A percentile compares a stretch with the other conserved stretches of the same genome.
Conservation (phyloP, 768 basidiomycete species). For the Suillus clintonianus region DNA sequence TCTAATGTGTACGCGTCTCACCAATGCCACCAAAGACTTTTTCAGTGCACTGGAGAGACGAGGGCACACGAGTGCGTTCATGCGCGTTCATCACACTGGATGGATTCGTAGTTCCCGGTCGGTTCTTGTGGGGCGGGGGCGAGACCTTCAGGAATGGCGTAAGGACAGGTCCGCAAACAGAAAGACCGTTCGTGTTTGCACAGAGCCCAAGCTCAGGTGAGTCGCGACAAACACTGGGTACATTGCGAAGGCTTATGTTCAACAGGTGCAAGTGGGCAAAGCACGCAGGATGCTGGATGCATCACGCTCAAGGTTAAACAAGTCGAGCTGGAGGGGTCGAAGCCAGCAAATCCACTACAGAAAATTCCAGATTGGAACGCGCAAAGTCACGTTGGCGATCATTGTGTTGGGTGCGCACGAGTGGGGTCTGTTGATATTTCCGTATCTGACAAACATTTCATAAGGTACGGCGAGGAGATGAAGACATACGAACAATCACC, state of each 20-base stretch:
- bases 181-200: constrained; percentile 65
- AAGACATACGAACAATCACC: constrained; percentile 41
- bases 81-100: constrained; percentile 68
- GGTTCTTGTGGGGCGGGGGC: constrained; percentile 60
- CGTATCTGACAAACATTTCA: constrained; percentile 9
- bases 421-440: not conserved
- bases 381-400: constrained; percentile 39
- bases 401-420: constrained; percentile 47
- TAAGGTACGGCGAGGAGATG: constrained; percentile 53
- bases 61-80: constrained; percentile 52
- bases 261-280: constrained; percentile 22
- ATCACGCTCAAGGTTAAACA: constrained; percentile 52
- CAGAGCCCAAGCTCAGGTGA: constrained; percentile 41
- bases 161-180: constrained; percentile 48
- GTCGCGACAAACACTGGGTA: constrained; percentile 5
- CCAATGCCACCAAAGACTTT: constrained; percentile 46
- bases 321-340: constrained; percentile 30
- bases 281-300: constrained; percentile 45
- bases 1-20: constrained; percentile 8
- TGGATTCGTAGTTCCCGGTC: constrained; percentile 61
- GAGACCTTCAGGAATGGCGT: constrained; percentile 54
- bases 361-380: constrained; percentile 39
- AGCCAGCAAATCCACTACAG: constrained; percentile 46
- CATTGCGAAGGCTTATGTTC: constrained; percentile 4
- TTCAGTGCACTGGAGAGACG: constrained; percentile 65